Base-by-base conservation (phyloP, 2,329 filamentous ascomycete species). In the Alternaria gansuensis region DNA sequence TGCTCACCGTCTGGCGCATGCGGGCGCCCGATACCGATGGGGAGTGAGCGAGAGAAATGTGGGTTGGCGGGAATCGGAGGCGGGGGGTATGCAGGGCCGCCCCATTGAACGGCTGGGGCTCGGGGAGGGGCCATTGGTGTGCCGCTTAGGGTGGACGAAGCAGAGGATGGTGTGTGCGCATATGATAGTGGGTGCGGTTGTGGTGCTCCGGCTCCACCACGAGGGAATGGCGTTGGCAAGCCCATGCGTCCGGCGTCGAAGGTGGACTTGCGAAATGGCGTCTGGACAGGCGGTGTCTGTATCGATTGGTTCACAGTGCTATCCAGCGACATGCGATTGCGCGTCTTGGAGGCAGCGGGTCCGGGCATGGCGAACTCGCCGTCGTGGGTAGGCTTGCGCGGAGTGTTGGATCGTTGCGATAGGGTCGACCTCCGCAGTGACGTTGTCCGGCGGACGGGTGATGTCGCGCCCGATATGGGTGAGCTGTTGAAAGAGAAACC, bases 361-460 rank as follows among this genome's bases (percentile, higher is more conserved):
- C 78, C 79, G 17, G 87, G 84, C 0, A 87, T 82, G 4, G 85
- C 80, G 29, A 83, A 81, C 54, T 91, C 76, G 43, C 71, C 70
- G 33, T 82, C 81, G 23, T 73, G 72, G 28, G 72, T 73, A 24
- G 78, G 71, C 63, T 78, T 78, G 7, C 73, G 75, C 23, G 78
- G 72, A 24, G 77, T 73, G 51, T 68, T 77, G 17, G 78, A 68
- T 39, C 94, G 89, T 77, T 97, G 93, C 73, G 96, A 92, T 24
- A 97, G 79, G 0, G 94, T 97, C 2, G 93, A 96, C 75, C 90
- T 93, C 59, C 94, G 86, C 48, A 97, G 81, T 17, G 92, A 95
- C 1, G 89, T 90, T 1, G 90, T 87, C 43, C 74, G 73, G 21
- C 76, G 70, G 8, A 76, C 56, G 3, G 76, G 75, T 14, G 77